Evolutionary conservation across 2,329 filamentous ascomycete species (phyloP).

Genomic region (Cadophora gregata): DNA sequence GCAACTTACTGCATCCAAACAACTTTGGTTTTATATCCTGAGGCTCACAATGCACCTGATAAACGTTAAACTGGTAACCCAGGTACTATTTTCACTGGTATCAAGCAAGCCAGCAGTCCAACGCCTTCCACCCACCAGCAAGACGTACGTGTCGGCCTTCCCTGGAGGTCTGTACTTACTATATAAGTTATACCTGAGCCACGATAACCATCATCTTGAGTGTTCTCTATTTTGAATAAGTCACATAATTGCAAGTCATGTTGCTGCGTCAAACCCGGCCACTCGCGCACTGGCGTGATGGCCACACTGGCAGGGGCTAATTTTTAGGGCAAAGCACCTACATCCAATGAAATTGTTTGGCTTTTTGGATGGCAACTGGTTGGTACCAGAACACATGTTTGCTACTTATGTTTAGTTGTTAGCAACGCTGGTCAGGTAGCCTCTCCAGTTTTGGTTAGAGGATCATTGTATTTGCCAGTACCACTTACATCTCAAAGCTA

Average conservation of each 20-base stretch:
- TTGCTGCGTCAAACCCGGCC: background rate
- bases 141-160: background rate
- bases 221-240: too few relatives aligned
- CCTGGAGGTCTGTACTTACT: too few relatives aligned
- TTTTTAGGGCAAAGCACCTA: background rate
- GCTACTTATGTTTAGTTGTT: background rate
- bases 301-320: background rate
- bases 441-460: background rate
- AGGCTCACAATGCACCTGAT: too few relatives aligned
- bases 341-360: too few relatives aligned
- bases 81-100: background rate
- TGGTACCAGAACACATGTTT: background rate
- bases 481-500: background rate
- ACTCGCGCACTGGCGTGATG: constrained; percentile 3
- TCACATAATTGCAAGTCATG: too few relatives aligned
- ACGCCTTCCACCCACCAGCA: background rate
- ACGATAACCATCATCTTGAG: too few relatives aligned
- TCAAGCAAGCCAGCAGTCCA: background rate
- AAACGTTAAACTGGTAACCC: background rate
- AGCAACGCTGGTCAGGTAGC: background rate
- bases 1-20: too few relatives aligned
- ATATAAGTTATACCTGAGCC: too few relatives aligned
- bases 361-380: background rate
- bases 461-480: background rate
- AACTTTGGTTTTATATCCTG: too few relatives aligned